Base-by-base conservation (phyloP, 495 filamentous ascomycete genomes). In the Lichenothelia convexa region DNA sequence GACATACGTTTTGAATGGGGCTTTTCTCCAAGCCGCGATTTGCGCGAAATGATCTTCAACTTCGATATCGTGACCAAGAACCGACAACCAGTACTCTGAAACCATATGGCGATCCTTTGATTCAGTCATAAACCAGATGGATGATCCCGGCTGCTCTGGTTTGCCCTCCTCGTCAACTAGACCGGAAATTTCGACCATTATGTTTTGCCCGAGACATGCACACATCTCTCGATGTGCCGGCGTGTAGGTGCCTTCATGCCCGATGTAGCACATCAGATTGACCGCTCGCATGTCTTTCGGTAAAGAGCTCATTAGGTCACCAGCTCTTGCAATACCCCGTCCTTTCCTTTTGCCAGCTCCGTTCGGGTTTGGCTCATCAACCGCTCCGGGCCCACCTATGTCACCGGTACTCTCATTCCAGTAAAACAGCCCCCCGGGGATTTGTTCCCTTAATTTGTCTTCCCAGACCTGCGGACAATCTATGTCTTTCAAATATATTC, bases 61-160 rank as follows among this genome's bases (percentile, higher is more conserved):
- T 47, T 97, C 86, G 48, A 95, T 81, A 46, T 97, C 84, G 49
- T 97, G 89, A 3, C 87, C 87, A 3, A 97, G 65, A 47, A 76
- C 72, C 2, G 83, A 85, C 24, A 86, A 63, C 66, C 89, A 97
- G 52, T 93, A 94, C 45, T 94, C 87, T 0, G 81, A 71, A 5
- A 94, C 80, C 5, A 80, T 59, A 39, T 80, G 71, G 0, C 89
- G 79, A 46, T 97, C 87, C 45, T 81, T 80, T 11, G 74, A 80
- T 47, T 89, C 80, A 0, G 87, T 94, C 89, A 97, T 93, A 45
- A 95, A 89, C 89, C 89, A 97, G 26, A 97, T 73, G 1, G 89
- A 94, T 17, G 78, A 87, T 1, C 89, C 87, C 0, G 75, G 71
- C 40, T 69, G 78, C 42, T 85, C 81, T 16, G 55, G 57, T 39